Base-by-base conservation (phyloP, 2,329 filamentous ascomycete species). In the Dendrostoma leiphaemia region DNA sequence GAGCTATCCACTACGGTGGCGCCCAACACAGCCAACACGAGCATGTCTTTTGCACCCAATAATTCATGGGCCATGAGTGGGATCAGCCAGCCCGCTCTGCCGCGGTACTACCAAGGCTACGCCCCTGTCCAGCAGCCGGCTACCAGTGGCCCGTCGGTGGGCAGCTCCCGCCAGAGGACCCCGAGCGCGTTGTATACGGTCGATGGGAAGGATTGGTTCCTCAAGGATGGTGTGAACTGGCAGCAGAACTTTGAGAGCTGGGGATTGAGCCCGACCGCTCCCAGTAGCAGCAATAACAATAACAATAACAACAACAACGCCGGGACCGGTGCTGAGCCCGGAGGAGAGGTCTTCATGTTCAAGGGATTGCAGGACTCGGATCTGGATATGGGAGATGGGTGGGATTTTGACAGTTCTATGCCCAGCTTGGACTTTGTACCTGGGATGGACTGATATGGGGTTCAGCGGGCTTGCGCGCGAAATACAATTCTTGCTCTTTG, bases 221-320 rank as follows among this genome's bases (percentile, higher is more conserved):
- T 84, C 19, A 81, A 75, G 50, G 81, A 84, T 56, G 76, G 80
- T 17, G 79, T 77, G 24, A 79, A 74, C 56, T 83, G 80, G 79
- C 79, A 83, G 54, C 78, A 82, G 51, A 76, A 80, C 56, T 84
- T 83, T 61, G 75, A 81, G 51, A 67, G 72, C 3, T 84, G 81
- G 81, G 75, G 73, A 31, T 65, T 75, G 51, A 65, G 69, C 6
- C 28, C 26, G 15, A 44, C 15, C 19, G 24, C 40, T 12, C 34
- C 47, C 6, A 19, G 35, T 13, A 54, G 21, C 15, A 24, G 17
- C 6, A 37, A n/a, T n/a, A 45, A 15, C 31, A 51, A 32, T 17
- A 41, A 19, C 26, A 45, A 24, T 12, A 21, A 15, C 31, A 51
- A 32, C 15, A 41, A 19, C 26, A 45, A 24, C 9, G n/a, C 21